Evolutionary conservation across 805 yeast species (phyloP).

Genomic region (Candida stauntonica): DNA sequence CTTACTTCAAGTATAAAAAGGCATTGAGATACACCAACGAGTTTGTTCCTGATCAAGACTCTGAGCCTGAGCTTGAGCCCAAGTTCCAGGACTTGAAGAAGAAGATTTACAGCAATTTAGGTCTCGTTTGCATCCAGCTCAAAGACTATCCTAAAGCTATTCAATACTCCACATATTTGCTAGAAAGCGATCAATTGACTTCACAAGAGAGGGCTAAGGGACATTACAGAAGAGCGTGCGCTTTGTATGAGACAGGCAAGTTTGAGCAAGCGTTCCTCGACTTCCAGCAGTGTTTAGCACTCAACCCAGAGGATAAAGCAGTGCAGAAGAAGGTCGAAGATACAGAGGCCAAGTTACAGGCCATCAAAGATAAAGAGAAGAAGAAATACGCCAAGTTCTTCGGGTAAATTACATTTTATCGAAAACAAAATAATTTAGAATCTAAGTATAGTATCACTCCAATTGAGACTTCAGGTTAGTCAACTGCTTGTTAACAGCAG

Average conservation of each 20-base stretch:
- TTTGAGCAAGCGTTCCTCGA: constrained; percentile 46
- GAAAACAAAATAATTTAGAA: background rate
- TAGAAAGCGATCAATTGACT: constrained; percentile 43
- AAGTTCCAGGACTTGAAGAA: constrained; percentile 45
- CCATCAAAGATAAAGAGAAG: constrained; percentile 45
- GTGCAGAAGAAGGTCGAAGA: constrained; percentile 41
- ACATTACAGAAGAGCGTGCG: constrained; percentile 49
- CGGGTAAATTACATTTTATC: constrained; percentile 13
- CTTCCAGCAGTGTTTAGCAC: constrained; percentile 38
- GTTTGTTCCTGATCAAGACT: constrained; percentile 63
- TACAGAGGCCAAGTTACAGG: constrained; percentile 38
- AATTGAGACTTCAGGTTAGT: constrained; percentile 29
- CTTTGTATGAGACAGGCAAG: constrained; percentile 40
- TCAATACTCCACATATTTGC: constrained; percentile 49
- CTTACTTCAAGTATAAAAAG: constrained; percentile 61
- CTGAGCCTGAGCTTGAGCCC: constrained; percentile 46
- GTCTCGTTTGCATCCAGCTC: constrained; percentile 48
- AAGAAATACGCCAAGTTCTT: constrained; percentile 63
- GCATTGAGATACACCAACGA: constrained; percentile 68
- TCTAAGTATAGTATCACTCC: constrained; percentile 7
- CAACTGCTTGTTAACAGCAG: constrained; percentile 81
- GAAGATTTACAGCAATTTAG: constrained; percentile 46
- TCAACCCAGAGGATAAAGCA: constrained; percentile 46
- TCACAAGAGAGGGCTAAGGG: constrained; percentile 53
- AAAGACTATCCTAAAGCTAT: constrained; percentile 45